phyloP scores from a whole-genome alignment of 169 alveolate genomes.

The Cyclospora cayetanensis region DNA sequence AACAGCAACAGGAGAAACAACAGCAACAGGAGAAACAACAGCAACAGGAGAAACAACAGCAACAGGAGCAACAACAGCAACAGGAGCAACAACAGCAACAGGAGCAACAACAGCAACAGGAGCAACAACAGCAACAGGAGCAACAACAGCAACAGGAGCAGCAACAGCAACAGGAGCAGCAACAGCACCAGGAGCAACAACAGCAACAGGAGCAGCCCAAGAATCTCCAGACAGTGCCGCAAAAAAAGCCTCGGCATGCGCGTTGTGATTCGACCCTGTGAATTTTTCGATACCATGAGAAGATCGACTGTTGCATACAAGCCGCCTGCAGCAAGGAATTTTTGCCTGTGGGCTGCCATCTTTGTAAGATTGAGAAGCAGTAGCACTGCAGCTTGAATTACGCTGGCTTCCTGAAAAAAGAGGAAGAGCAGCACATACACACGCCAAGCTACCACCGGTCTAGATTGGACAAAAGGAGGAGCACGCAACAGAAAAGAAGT shows the following conservation, averaged over 20 bases:
- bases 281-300: slow-evolving; percentile 66
- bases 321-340: slow-evolving; percentile 29
- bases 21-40: not conserved
- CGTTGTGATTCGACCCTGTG: too few relatives aligned
- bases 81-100: not conserved
- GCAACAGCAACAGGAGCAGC: not conserved
- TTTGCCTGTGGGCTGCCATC: slow-evolving; percentile 28
- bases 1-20: not conserved
- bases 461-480: too few relatives aligned
- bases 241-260: too few relatives aligned
- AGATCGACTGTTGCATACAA: slow-evolving; percentile 5
- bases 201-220: not conserved
- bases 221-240: not conserved
- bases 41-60: not conserved
- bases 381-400: not conserved
- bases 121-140: not conserved
- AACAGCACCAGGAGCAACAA: not conserved
- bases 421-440: too few relatives aligned
- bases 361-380: slow-evolving; percentile 35
- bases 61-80: not conserved
- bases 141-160: not conserved
- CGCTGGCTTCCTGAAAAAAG: not conserved
- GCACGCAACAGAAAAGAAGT: too few relatives aligned
- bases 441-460: too few relatives aligned
- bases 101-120: not conserved